Evolutionary conservation across 495 filamentous ascomycete genomes (phyloP), one percentile per base, ranked within the genome.

Genomic region (Choiromyces venosus): DNA sequence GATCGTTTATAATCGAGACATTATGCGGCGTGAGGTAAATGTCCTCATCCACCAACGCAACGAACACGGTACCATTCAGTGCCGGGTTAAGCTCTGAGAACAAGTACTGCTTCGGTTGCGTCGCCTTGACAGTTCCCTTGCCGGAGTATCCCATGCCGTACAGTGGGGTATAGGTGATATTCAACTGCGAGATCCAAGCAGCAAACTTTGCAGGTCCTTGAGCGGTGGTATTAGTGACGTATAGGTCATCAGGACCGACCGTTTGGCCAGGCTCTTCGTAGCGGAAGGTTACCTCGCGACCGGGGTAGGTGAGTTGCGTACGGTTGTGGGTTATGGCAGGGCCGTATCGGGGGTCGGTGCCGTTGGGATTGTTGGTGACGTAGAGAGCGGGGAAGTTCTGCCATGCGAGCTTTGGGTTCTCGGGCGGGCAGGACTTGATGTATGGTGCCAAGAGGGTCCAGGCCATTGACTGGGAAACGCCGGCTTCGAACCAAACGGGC

Each of bases 371-470:
- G 84, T 96, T 94, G 67, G 90, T 83, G 74, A 96, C 88, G 74
- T 84, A 82, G 6, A 96, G 85, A 0, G 85, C 86, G 0, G 93
- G 93, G 85, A 93, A 96, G 83, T 96, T 97, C 81, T 96, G 91
- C 93, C 93, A 96, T 16, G 89, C 85, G 44, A 96, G 84, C 6
- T 91, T 87, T 5, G 92, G 96, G 76, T 90, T 88, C 77, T 90
- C 89, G 68, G 81, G 82, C 0, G 93, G 92, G 81, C 93, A 97
- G 18, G 86, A 88, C 66, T 87, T 90, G 82, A 97, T 94, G 81
- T 92, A 93, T 0, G 91, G 93, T 0, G 93, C 92, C 42, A 97
- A 85, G 14, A 92, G 85, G 0, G 92, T 90, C 93, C 93, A 96
- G 2, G 90, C 88, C 91, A 93, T 96, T 0, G 90, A 92, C 80